Conservation (phyloP, 108 stramenopile genomes). For the Conticribra weissflogii region DNA sequence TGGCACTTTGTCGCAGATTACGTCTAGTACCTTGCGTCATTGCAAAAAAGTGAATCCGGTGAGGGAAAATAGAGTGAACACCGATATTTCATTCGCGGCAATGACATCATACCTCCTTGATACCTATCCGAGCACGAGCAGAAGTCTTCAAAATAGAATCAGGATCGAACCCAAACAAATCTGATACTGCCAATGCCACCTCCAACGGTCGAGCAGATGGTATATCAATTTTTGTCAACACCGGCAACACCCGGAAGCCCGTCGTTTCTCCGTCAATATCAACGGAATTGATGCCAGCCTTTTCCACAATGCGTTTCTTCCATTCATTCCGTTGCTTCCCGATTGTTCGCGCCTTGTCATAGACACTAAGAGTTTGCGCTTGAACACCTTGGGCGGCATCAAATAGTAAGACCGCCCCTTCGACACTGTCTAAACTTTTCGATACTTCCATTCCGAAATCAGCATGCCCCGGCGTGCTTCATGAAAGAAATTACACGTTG, state of each 20-base stretch:
- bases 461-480: constrained; percentile 91
- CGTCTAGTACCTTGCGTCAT: constrained; percentile 52
- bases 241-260: constrained; percentile 63
- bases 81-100: too few species aligned
- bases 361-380: constrained; percentile 96
- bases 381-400: constrained; percentile 97
- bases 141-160: constrained; percentile 89
- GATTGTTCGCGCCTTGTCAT: constrained; percentile 88
- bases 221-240: constrained; percentile 96
- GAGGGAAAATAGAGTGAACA: too few species aligned
- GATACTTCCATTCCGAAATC: constrained; percentile 96
- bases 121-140: constrained; percentile 83
- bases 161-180: constrained; percentile 88
- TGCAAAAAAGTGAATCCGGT: too few species aligned
- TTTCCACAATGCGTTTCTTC: not conserved
- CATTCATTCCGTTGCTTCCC: constrained; percentile 10
- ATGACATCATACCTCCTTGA: constrained; percentile 40
- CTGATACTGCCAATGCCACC: constrained; percentile 84
- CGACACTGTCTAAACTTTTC: constrained; percentile 90
- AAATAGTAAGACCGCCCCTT: constrained; percentile 94
- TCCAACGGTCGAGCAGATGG: constrained; percentile 85
- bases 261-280: not conserved
- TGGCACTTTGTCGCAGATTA: constrained; percentile 73
- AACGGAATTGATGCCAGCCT: not conserved
- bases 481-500: too few species aligned